Evolutionary conservation across 2,329 filamentous ascomycete genomes (phyloP), one percentile per base, ranked within the genome.

Genomic region (Paecilomyces sp.): DNA sequence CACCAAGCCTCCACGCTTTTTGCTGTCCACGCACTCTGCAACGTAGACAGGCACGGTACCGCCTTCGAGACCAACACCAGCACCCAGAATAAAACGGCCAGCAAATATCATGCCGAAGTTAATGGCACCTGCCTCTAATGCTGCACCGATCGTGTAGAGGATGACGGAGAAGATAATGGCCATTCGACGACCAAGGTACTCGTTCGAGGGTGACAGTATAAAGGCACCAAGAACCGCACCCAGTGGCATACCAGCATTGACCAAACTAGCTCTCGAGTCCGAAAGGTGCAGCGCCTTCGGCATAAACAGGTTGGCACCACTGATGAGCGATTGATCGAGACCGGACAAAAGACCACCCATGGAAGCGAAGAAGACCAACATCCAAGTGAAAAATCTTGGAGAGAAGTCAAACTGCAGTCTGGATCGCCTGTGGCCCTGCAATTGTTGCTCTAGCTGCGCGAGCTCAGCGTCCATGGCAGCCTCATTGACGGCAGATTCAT

Each of bases 21-120:
- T 81, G 33, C 84, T 80, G 66, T 88, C 86, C 52, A 90, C 88
- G 66, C 69, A 73, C 72, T 91, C 88, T 1, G 88, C 87, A 31
- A 91, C 88, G 63, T 91, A 91, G 58, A 90, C 85, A 0, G 87
- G 87, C 3, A 90, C 88, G 0, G 88, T 90, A 70, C 88, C 88
- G 56, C 88, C 88, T 69, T 90, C 88, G 1, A 90, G 79, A 74
- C 88, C 88, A 57, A 91, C 86, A 65, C 88, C 88, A 6, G 88
- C 71, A 58, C 88, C 88, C 0, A 91, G 82, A 58, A 91, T 84
- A 5, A 91, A 81, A 65, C 88, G 84, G 3, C 83, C 84, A 2
- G 85, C 77, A 30, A 90, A 80, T 64, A 91, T 89, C 87, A 90
- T 90, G 56, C 81, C 85, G 68, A 85, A 90, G 74, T 85, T 85